Conservation (phyloP, 2,329 filamentous ascomycete species). For the Fusarium pininemorale region DNA sequence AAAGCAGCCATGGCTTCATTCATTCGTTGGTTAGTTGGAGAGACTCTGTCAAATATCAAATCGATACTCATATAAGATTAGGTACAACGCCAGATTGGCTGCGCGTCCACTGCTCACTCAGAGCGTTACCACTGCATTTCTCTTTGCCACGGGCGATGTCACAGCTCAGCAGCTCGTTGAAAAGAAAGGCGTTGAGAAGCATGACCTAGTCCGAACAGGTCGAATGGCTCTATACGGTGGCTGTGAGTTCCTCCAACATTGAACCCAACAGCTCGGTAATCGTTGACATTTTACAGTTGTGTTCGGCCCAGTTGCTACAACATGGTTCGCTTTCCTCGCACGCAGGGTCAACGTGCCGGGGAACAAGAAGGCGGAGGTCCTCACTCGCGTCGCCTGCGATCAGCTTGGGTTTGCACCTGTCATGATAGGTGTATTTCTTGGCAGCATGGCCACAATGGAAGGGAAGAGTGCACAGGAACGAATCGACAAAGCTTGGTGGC, state of each 20-base stretch:
- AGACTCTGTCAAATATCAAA: neutral
- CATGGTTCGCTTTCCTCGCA: slow-evolving; percentile 85
- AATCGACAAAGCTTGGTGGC: slow-evolving; percentile 73
- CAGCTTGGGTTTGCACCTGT: slow-evolving; percentile 86
- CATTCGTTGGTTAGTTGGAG: slow-evolving; percentile 45
- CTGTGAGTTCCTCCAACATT: slow-evolving; percentile 57
- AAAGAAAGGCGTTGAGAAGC: slow-evolving; percentile 77
- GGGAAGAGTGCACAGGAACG: slow-evolving; percentile 71
- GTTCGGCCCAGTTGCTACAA: slow-evolving; percentile 88
- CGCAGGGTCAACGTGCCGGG: slow-evolving; percentile 68
- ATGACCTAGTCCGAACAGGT: slow-evolving; percentile 76
- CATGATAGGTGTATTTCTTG: slow-evolving; percentile 83
- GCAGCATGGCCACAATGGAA: slow-evolving; percentile 85
- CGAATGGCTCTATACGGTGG: slow-evolving; percentile 86
- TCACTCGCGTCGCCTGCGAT: slow-evolving; percentile 81
- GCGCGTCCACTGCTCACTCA: slow-evolving; percentile 88
- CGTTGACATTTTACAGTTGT: slow-evolving; percentile 60
- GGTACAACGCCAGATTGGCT: slow-evolving; percentile 88
- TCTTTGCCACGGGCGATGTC: slow-evolving; percentile 92
- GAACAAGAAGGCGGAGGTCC: slow-evolving; percentile 73
- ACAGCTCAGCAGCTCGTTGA: slow-evolving; percentile 93
- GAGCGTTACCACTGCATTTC: slow-evolving; percentile 86
- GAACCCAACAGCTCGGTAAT: neutral
- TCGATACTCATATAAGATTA: slow-evolving; percentile 47
- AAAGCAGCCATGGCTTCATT: slow-evolving; percentile 39